Base-by-base conservation (phyloP, 2,329 filamentous ascomycete genomes). In the Fusarium robinianum region DNA sequence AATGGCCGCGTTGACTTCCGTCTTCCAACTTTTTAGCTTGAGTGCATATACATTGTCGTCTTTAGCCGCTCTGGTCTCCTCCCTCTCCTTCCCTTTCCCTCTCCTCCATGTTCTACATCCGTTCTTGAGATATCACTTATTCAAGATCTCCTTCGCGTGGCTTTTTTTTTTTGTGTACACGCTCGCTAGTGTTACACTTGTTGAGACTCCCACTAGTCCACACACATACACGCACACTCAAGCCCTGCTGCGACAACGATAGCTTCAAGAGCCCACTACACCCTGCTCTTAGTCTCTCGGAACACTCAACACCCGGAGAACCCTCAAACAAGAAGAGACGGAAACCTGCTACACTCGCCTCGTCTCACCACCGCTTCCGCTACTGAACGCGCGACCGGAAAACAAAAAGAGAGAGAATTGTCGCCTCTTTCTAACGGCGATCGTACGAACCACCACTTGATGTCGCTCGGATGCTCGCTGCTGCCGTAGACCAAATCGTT, bases 401-500 rank as follows among this genome's bases (percentile, higher is more conserved):
- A n/a, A n/a, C n/a, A n/a, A 27, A 23, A 49, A 23, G 30, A 17
- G 24, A 14, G 43, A 44, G 23, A 32, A n/a, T n/a, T n/a, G n/a
- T n/a, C n/a, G n/a, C n/a, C n/a, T n/a, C n/a, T n/a, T n/a, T n/a
- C n/a, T n/a, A n/a, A 24, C 22, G 22, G n/a, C 22, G 29, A 40
- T 36, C 51, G 58, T 67, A 53, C 52, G 17, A 23, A 34, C n/a
- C 31, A 9, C 12, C 25, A 7, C 41, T 60, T n/a, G 60, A 74
- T 76, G 71, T 67, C 72, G 75, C 69, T 71, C 75, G 73, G 67
- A 79, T 81, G 77, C 77, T 70, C 23, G 36, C 47, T 38, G 33
- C 34, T 32, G 40, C 55, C 35, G 46, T 58, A 58, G 55, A 50
- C 42, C 51, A 44, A 42, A 49, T 35, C 37, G 32, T 37, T 43